Evolutionary conservation across 2,329 filamentous ascomycete genomes (phyloP).

Genomic region (Alternaria brassicicola): DNA sequence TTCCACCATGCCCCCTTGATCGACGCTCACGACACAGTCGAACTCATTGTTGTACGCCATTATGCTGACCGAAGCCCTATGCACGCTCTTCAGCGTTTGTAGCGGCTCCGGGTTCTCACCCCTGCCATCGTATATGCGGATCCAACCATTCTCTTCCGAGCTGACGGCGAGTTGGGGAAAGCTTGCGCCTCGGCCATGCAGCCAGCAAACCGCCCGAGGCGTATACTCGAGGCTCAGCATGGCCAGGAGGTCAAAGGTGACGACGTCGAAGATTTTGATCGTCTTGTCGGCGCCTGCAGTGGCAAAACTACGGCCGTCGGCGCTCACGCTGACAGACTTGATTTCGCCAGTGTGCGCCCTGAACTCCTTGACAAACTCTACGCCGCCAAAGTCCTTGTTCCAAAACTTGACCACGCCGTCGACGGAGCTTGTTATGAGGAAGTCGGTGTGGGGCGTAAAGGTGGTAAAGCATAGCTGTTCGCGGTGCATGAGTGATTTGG

Average conservation of each 20-base stretch:
- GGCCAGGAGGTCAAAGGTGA: conserved; percentile 70
- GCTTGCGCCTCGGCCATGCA: conserved; percentile 84
- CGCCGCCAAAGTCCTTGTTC: conserved; percentile 90
- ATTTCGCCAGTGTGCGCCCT: conserved; percentile 88
- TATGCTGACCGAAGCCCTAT: conserved; percentile 78
- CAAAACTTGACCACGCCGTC: conserved; percentile 99
- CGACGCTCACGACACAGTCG: conserved; percentile 89
- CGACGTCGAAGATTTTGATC: conserved; percentile 77
- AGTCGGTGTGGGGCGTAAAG: conserved; percentile 89
- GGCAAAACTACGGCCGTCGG: conserved; percentile 91
- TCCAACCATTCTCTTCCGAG: conserved; percentile 71
- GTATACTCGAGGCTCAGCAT: conserved; percentile 79
- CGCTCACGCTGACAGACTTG: conserved; percentile 80
- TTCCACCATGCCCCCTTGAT: conserved; percentile 91
- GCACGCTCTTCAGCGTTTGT: conserved; percentile 79
- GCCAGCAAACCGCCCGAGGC: conserved; percentile 86
- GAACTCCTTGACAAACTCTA: conserved; percentile 99
- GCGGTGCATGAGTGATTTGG: conserved; percentile 97
- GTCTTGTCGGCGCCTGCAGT: conserved; percentile 80
- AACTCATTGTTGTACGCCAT: conserved; percentile 89
- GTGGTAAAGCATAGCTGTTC: conserved; percentile 89
- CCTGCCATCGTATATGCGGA: conserved; percentile 87
- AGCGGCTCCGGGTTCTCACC: conserved; percentile 79
- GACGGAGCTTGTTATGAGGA: conserved; percentile 89
- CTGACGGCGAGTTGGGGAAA: conserved; percentile 85